Evolutionary conservation across 140 eudicot genomes (phyloP).

Genomic region (Erigeron philadelphicus): DNA sequence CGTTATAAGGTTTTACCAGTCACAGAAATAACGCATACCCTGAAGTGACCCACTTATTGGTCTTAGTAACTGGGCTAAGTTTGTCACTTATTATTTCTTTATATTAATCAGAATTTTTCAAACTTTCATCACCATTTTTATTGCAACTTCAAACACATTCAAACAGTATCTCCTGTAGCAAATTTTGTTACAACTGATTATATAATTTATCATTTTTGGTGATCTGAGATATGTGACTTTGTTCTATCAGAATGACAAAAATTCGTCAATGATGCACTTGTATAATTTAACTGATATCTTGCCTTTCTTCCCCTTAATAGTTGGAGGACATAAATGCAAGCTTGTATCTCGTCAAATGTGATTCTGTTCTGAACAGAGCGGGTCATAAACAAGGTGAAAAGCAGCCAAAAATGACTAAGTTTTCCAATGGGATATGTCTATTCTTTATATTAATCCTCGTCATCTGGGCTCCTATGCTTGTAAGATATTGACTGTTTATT

Average conservation of each 20-base stretch:
- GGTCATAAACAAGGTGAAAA: constrained; percentile 54
- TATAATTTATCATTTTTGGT: neutral
- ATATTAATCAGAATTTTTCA: neutral
- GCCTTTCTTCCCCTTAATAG: constrained; percentile 24
- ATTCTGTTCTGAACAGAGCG: constrained; percentile 48
- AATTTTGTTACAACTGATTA: neutral
- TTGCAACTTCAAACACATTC: neutral
- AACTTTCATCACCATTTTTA: neutral
- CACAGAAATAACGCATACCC: too few species aligned
- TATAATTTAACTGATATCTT: neutral
- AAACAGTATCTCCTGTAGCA: neutral
- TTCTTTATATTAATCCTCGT: constrained; percentile 50
- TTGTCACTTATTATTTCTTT: neutral
- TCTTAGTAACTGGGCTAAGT: neutral
- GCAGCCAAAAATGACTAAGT: constrained; percentile 54
- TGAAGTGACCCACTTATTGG: neutral
- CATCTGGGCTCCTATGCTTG: constrained; percentile 83
- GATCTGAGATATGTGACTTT: too few species aligned
- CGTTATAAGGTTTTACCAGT: too few species aligned
- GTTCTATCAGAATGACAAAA: too few species aligned
- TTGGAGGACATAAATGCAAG: constrained; percentile 76
- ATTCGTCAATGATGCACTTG: too few species aligned
- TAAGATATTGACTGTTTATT: constrained; percentile 24
- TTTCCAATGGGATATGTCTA: constrained; percentile 58
- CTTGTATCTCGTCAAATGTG: constrained; percentile 66